phyloP scores from a whole-genome alignment of 2,329 filamentous ascomycete species.

The Xylaria sp. region DNA sequence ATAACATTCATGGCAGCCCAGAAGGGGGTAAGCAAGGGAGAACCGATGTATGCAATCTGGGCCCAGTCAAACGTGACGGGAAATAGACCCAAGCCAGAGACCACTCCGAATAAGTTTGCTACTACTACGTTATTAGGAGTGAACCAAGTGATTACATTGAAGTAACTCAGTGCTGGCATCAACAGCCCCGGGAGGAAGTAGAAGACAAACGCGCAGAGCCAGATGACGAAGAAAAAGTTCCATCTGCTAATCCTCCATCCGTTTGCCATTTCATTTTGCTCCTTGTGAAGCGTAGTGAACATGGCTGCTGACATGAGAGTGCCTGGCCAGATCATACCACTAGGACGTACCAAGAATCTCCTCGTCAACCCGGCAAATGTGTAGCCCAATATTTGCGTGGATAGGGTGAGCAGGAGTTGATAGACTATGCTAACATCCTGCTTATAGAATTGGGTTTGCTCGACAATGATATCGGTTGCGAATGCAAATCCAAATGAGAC shows the following conservation, averaged over 20 bases:
- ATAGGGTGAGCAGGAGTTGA: slow-evolving; percentile 84
- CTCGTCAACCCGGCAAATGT: slow-evolving; percentile 85
- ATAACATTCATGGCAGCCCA: slow-evolving; percentile 89
- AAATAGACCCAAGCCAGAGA: slow-evolving; percentile 85
- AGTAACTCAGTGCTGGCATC: slow-evolving; percentile 87
- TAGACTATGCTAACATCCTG: slow-evolving; percentile 81
- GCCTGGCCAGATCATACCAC: slow-evolving; percentile 91
- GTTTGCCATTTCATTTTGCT: slow-evolving; percentile 83
- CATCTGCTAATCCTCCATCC: slow-evolving; percentile 86
- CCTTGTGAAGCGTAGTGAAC: slow-evolving; percentile 87
- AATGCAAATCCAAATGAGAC: slow-evolving; percentile 91
- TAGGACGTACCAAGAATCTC: slow-evolving; percentile 83
- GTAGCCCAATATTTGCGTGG: slow-evolving; percentile 87
- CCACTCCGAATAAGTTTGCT: slow-evolving; percentile 86
- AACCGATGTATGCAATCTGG: slow-evolving; percentile 88
- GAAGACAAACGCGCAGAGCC: slow-evolving; percentile 77
- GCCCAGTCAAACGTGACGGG: slow-evolving; percentile 93
- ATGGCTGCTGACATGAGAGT: slow-evolving; percentile 90
- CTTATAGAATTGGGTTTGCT: slow-evolving; percentile 89
- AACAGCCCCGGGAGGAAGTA: slow-evolving; percentile 87
- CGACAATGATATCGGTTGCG: slow-evolving; percentile 89
- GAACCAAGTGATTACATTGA: slow-evolving; percentile 90
- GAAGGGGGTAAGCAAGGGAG: slow-evolving; percentile 83
- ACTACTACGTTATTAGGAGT: slow-evolving; percentile 87
- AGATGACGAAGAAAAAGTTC: slow-evolving; percentile 84